These are phyloP conservation scores for Diaporthe sp. DNA, from an alignment of 2,329 filamentous ascomycete genomes.

Conservation along the genomic window DNA sequence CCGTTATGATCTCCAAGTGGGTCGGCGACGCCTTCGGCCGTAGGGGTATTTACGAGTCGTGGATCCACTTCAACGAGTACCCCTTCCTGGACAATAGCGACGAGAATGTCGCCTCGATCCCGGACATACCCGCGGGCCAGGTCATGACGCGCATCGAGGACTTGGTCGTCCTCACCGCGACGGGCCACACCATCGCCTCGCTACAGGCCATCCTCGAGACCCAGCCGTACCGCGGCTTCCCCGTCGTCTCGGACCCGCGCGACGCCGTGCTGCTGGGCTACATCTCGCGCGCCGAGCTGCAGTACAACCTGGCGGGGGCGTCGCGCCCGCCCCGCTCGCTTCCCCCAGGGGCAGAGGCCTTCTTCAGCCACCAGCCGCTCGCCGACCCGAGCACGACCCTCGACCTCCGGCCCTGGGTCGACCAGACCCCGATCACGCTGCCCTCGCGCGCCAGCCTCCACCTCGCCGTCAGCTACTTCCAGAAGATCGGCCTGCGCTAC, in stretches of 20 bases:
- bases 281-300: conserved; percentile 91
- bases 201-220: conserved; percentile 78
- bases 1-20: conserved; percentile 99
- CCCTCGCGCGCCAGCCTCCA: conserved; percentile 82
- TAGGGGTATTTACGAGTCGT: conserved; percentile 95
- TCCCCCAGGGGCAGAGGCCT: conserved; percentile 80
- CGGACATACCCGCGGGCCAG: conserved; percentile 86
- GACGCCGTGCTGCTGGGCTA: conserved; percentile 89
- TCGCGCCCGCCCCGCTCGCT: conserved; percentile 66
- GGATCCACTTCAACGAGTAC: conserved; percentile 97
- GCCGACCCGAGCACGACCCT: conserved; percentile 83
- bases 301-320: conserved; percentile 80
- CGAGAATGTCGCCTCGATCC: conserved; percentile 70
- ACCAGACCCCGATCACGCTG: conserved; percentile 95
- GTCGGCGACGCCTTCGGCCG: conserved; percentile 95
- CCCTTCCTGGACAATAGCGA: conserved; percentile 95
- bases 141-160: conserved; percentile 96
- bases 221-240: conserved; percentile 90
- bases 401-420: conserved; percentile 97
- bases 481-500: conserved; percentile 92
- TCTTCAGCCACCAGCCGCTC: conserved; percentile 87
- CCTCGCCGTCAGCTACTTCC: conserved; percentile 93
- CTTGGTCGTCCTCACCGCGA: conserved; percentile 87
- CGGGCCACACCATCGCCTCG: conserved; percentile 86
- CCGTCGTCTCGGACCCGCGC: conserved; percentile 83